Evolutionary conservation across 805 yeast genomes (phyloP).

Genomic region (Myxozyma sirexii): DNA sequence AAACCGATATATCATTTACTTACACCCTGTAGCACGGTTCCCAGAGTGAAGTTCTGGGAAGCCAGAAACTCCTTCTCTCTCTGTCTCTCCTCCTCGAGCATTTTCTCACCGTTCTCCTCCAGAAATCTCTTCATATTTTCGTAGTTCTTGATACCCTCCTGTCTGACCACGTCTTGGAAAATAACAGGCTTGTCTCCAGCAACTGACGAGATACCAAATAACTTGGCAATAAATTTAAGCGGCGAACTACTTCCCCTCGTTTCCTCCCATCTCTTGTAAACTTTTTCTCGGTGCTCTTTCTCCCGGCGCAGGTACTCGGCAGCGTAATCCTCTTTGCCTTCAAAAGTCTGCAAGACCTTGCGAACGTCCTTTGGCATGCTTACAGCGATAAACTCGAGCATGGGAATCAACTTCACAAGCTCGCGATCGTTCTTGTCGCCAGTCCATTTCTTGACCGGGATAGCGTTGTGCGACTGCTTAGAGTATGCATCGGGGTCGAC

Average conservation of each 20-base stretch:
- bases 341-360: slow-evolving; percentile 76
- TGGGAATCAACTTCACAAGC: slow-evolving; percentile 80
- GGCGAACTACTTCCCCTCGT: slow-evolving; percentile 38
- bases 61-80: slow-evolving; percentile 72
- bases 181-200: slow-evolving; percentile 51
- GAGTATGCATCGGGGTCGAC: slow-evolving; percentile 70
- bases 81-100: slow-evolving; percentile 54
- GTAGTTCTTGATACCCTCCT: slow-evolving; percentile 89
- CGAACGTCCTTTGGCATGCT: slow-evolving; percentile 86
- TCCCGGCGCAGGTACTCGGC: slow-evolving; percentile 84
- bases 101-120: slow-evolving; percentile 71
- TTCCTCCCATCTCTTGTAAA: slow-evolving; percentile 46
- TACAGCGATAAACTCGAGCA: slow-evolving; percentile 91
- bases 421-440: slow-evolving; percentile 79
- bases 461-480: slow-evolving; percentile 93
- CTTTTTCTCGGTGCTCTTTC: slow-evolving; percentile 67
- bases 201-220: slow-evolving; percentile 46
- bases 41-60: slow-evolving; percentile 79
- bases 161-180: slow-evolving; percentile 88
- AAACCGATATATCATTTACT: no score
- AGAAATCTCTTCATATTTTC: slow-evolving; percentile 77
- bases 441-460: slow-evolving; percentile 80
- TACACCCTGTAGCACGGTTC: slow-evolving; percentile 73
- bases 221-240: slow-evolving; percentile 27
- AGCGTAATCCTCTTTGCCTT: slow-evolving; percentile 66